Base-by-base conservation (phyloP, 1,284 basidiomycete genomes). In the Marasmius fiardii region DNA sequence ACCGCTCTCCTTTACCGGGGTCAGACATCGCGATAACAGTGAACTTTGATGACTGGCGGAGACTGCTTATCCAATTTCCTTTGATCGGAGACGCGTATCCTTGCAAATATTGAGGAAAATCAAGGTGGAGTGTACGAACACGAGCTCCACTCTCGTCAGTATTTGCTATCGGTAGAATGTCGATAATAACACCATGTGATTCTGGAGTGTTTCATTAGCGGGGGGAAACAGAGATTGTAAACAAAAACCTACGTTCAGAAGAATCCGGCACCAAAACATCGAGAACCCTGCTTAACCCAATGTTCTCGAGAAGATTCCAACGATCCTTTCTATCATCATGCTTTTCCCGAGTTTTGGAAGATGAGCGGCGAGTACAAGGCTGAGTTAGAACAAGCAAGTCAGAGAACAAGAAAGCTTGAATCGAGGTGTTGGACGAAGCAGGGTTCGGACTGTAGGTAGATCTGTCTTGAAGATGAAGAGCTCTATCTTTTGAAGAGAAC, bases 361-460 rank as follows among this genome's bases (percentile, higher is more conserved):
- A 69, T 16, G 79, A 10, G 24, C 26, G 26, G 12, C 24, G 26
- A 14, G 18, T 23, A 31, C 28, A 26, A 11, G 49, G 16, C n/a
- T 53, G 33, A 23, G 50, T 75, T 20, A 90, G 64, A 28, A 91
- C 62, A 21, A 90, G 67, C 35, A 91, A 62, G 71, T 92, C 90
- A 37, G 82, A 82, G 67, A 92, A 90, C 7, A 92, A 75, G 53
- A 90, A 79, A 43, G 78, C 76, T 62, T 83, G 79, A 2, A 82
- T 66, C 54, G 63, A 31, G 57, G 61, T 58, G 56, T 43, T 58
- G 61, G 52, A 53, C 49, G 49, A 49, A 45, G 23, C 10, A 21
- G 34, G 58, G n/a, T 45, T 43, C 41, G 44, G 55, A 23, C 41
- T 53, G n/a, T 37, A 11, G 16, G 12, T 57, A 52, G 2, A 54